Conservation (phyloP, 148 eudicot species). For the Pharnaceum exiguum region DNA sequence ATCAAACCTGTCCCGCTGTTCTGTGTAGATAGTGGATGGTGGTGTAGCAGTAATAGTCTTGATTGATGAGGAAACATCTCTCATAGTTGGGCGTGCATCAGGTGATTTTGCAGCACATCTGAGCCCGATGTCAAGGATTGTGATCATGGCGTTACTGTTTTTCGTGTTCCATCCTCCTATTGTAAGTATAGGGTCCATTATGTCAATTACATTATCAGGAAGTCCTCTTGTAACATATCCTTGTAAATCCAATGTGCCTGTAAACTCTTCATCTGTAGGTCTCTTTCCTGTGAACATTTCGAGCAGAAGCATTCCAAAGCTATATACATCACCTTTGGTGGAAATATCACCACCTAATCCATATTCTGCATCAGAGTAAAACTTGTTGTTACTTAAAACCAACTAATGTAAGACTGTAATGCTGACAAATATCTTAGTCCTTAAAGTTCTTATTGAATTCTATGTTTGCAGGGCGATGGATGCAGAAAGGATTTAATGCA, state of each 20-base stretch:
- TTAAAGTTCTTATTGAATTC: too few relatives aligned
- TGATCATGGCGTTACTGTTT: background rate
- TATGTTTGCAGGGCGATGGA: too few relatives aligned
- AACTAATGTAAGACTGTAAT: too few relatives aligned
- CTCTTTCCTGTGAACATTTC: conserved; percentile 25
- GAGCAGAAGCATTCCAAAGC: conserved; percentile 27
- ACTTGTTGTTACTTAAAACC: too few relatives aligned
- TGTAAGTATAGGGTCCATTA: conserved; percentile 5
- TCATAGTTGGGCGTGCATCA: conserved; percentile 14
- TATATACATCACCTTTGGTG: conserved; percentile 27
- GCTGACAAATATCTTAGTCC: too few relatives aligned
- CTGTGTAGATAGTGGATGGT: too few relatives aligned
- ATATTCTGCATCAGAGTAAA: conserved; percentile 30
- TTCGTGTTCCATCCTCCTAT: background rate
- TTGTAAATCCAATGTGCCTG: conserved; percentile 4
- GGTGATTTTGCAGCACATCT: conserved; percentile 7
- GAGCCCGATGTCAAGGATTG: conserved; percentile 12
- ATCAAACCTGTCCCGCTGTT: too few relatives aligned
- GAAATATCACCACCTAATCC: conserved; percentile 20
- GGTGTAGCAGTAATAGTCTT: too few relatives aligned
- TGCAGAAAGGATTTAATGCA: too few relatives aligned
- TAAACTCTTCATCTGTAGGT: conserved; percentile 19
- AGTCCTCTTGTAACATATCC: conserved; percentile 7
- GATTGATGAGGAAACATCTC: conserved; percentile 20
- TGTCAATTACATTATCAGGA: background rate